phyloP scores from a whole-genome alignment of 345 rosid genomes.

The Eucalyptus coolabah region DNA sequence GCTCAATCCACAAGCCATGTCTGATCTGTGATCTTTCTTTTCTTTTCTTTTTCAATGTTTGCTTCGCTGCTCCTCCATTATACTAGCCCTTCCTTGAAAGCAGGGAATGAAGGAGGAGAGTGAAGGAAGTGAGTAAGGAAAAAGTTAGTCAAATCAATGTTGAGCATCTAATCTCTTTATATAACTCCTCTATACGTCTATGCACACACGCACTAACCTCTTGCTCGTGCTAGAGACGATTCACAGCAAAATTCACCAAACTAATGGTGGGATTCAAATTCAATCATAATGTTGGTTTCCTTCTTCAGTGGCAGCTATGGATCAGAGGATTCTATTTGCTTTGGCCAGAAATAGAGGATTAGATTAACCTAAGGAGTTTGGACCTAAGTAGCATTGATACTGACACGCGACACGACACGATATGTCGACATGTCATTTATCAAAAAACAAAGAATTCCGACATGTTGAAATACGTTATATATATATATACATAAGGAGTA shows the following conservation, averaged over 20 bases:
- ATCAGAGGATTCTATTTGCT: neutral
- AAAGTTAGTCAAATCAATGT: neutral
- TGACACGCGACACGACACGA: too few relatives aligned
- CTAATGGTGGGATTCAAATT: neutral
- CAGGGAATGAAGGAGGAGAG: neutral
- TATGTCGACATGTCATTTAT: too few relatives aligned
- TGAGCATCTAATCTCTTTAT: neutral
- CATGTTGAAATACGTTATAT: too few relatives aligned
- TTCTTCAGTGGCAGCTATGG: neutral
- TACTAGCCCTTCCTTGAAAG: neutral
- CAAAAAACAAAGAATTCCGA: too few relatives aligned
- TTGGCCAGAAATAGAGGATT: neutral
- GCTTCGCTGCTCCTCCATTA: neutral
- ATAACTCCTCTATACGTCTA: neutral
- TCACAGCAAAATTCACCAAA: neutral
- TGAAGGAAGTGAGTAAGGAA: neutral
- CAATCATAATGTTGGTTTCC: neutral
- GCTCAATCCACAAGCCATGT: conserved; percentile 25
- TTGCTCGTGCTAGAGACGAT: neutral
- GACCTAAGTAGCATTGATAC: too few relatives aligned
- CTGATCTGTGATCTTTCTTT: neutral
- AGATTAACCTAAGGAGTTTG: neutral
- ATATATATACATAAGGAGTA: too few relatives aligned
- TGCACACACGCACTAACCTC: neutral
- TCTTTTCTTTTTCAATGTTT: neutral